Percentiles rank a stretch among this genome's conserved stretches.
Conservation (phyloP, 2,329 filamentous ascomycete genomes). For the Ceratocystis cacaofunesta region DNA sequence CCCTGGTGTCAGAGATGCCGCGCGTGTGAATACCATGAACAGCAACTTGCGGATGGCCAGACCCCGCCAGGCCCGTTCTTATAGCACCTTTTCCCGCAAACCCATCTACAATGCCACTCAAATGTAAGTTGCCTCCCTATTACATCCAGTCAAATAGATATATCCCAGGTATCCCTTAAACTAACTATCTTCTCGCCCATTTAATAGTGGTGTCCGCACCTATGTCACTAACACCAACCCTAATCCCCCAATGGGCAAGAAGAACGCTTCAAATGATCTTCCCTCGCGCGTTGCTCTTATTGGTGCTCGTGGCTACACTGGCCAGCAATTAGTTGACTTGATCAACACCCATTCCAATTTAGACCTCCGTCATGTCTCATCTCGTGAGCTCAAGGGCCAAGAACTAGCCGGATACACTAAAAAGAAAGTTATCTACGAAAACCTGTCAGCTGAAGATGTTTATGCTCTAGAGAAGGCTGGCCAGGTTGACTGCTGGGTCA, state of each 20-base stretch:
- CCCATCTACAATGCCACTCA: slow-evolving; percentile 15
- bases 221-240: slow-evolving; percentile 55
- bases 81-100: slow-evolving; percentile 42
- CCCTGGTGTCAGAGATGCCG: slow-evolving; percentile 65
- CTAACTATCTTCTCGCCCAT: background rate
- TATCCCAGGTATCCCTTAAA: background rate
- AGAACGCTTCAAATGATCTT: slow-evolving; percentile 69
- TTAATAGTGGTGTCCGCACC: slow-evolving; percentile 18
- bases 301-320: slow-evolving; percentile 85
- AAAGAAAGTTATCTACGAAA: slow-evolving; percentile 83
- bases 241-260: slow-evolving; percentile 77
- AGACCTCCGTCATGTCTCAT: slow-evolving; percentile 83
- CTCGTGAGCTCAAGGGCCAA: slow-evolving; percentile 77
- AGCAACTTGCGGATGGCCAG: slow-evolving; percentile 4
- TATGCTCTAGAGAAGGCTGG: slow-evolving; percentile 68
- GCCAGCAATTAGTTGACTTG: slow-evolving; percentile 75
- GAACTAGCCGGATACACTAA: slow-evolving; percentile 82
- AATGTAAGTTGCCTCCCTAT: slow-evolving; percentile 9
- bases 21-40: slow-evolving; percentile 34
- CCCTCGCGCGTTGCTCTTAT: slow-evolving; percentile 75
- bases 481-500: slow-evolving; percentile 89
- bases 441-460: slow-evolving; percentile 73
- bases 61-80: slow-evolving; percentile 33
- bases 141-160: background rate
- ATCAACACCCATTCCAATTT: slow-evolving; percentile 79